Conservation (phyloP, 2,329 filamentous ascomycete species). For the Penicillium griseofulvum region DNA sequence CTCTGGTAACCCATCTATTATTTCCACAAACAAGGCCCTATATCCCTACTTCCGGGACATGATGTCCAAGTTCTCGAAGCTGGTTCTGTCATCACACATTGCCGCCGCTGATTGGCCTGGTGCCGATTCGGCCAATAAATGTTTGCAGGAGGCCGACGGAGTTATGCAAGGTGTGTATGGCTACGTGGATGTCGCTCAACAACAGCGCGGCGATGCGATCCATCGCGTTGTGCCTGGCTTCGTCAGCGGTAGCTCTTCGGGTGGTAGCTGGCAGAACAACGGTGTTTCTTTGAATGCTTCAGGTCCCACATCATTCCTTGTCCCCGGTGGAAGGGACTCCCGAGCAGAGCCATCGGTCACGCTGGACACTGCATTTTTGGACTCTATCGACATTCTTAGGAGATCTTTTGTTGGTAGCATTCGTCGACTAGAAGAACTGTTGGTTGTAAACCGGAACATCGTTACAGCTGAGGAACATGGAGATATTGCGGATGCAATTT, state of each 20-base stretch:
- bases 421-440: conserved; percentile 79
- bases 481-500: conserved; percentile 77
- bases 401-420: conserved; percentile 81
- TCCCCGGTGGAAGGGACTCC: conserved; percentile 78
- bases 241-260: conserved; percentile 76
- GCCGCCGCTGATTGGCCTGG: conserved; percentile 94
- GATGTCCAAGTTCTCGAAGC: conserved; percentile 99
- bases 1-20: conserved; percentile 98
- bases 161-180: conserved; percentile 91
- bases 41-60: conserved; percentile 98
- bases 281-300: conserved; percentile 63
- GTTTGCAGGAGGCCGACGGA: conserved; percentile 93
- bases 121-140: conserved; percentile 90
- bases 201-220: conserved; percentile 90
- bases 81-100: conserved; percentile 96
- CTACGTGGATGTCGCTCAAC: conserved; percentile 91
- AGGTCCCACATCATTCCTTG: conserved; percentile 68
- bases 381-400: conserved; percentile 81
- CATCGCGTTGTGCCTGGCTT: conserved; percentile 92
- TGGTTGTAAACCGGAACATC: conserved; percentile 75
- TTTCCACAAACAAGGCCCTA: conserved; percentile 93
- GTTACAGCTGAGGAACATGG: conserved; percentile 76
- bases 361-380: conserved; percentile 74
- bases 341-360: conserved; percentile 67
- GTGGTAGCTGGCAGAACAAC: conserved; percentile 81